phyloP scores from a whole-genome alignment of 164 flowering plant genomes.

The Nymphaea thermarum region DNA sequence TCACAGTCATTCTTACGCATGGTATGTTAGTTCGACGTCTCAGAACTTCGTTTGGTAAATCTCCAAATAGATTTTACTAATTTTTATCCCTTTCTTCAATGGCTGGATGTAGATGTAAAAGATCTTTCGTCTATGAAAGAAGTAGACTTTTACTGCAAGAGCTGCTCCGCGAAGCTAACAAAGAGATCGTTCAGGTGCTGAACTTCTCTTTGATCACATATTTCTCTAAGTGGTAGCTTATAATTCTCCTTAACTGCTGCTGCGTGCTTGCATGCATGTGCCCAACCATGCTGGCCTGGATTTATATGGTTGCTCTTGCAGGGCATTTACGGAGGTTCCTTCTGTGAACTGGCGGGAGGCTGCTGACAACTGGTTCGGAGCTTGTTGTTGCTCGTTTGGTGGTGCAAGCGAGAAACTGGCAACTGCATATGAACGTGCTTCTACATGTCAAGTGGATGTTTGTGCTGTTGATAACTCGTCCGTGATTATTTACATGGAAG shows the following conservation, averaged over 20 bases:
- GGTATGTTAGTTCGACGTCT: no score
- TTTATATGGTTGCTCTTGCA: conserved; percentile 14
- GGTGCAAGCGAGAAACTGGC: conserved; percentile 88
- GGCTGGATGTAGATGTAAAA: conserved; percentile 36
- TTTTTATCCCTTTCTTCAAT: neutral
- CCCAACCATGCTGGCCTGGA: neutral
- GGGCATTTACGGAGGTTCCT: conserved; percentile 72
- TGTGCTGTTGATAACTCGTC: conserved; percentile 54
- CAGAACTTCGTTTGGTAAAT: no score
- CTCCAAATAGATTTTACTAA: no score
- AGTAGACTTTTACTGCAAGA: conserved; percentile 70
- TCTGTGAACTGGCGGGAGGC: conserved; percentile 84
- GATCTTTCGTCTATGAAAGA: conserved; percentile 30
- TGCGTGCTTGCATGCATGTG: no score
- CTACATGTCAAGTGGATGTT: conserved; percentile 36
- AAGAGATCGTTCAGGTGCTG: conserved; percentile 45
- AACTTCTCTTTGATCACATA: no score
- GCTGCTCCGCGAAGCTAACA: conserved; percentile 57
- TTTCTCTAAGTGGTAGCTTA: neutral
- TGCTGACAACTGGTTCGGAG: conserved; percentile 98
- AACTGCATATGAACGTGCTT: conserved; percentile 38
- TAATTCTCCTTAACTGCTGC: neutral
- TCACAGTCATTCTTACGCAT: no score
- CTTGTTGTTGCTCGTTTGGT: conserved; percentile 95
- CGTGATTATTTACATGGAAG: conserved; percentile 53